These are phyloP conservation scores for Papiliotrema flavescens DNA, from an alignment of 1,284 basidiomycete species.

Conservation along the genomic window DNA sequence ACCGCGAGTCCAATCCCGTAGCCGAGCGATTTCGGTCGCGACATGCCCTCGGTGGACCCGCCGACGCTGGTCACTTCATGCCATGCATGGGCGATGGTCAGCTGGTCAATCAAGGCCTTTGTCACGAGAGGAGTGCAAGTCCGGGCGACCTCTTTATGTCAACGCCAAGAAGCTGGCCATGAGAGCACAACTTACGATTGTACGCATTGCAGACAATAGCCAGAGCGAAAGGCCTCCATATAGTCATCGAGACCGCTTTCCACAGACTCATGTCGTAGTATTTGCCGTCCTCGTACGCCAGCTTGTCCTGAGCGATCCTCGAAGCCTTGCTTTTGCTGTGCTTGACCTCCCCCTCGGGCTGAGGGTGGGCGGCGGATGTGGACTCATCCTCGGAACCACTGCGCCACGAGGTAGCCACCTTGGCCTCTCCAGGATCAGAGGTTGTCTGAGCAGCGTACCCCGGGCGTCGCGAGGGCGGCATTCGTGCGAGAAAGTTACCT, in stretches of 20 bases:
- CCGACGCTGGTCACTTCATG: constrained; percentile 1
- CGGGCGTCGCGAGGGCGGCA: constrained; percentile 10
- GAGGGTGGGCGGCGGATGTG: neutral
- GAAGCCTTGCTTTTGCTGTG: constrained; percentile 7
- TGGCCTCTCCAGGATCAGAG: too few species aligned
- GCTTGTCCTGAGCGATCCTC: constrained; percentile 11
- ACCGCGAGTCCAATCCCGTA: constrained; percentile 14
- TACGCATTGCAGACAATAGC: neutral
- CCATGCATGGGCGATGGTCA: constrained; percentile 6
- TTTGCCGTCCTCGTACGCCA: constrained; percentile 16
- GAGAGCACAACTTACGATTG: neutral
- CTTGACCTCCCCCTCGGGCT: neutral
- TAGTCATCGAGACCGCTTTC: constrained; percentile 35
- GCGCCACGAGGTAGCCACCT: too few species aligned
- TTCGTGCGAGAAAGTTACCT: constrained; percentile 6
- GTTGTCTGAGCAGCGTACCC: neutral
- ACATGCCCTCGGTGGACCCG: neutral
- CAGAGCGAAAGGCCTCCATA: neutral
- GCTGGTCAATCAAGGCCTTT: constrained; percentile 6
- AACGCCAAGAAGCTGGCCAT: too few species aligned
- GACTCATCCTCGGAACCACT: too few species aligned
- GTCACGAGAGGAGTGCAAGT: constrained; percentile 15
- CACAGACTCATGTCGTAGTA: constrained; percentile 60
- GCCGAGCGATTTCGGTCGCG: constrained; percentile 5
- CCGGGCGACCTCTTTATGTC: constrained; percentile 8